phyloP scores from a whole-genome alignment of 768 basidiomycete species.

The Boletus insuetus region DNA sequence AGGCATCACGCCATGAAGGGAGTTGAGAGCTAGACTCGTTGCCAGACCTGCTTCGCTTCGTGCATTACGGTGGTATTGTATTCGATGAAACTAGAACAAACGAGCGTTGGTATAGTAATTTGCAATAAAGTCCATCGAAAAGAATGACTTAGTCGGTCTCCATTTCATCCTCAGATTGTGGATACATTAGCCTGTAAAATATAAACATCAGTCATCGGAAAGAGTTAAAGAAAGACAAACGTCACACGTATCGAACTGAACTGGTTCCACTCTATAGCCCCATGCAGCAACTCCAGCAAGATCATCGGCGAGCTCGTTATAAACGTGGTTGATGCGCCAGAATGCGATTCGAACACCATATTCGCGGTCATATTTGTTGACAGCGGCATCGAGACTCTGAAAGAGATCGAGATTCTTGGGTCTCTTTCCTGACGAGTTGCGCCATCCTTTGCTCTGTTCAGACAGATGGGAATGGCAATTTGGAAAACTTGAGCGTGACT shows the following conservation, averaged over 20 bases:
- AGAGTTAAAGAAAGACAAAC: no score
- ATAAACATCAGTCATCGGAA: not conserved
- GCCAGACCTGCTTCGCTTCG: not conserved
- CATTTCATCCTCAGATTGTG: not conserved
- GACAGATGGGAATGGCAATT: not conserved
- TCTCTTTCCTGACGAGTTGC: conserved; percentile 3
- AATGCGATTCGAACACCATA: conserved; percentile 10
- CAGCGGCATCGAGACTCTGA: conserved; percentile 3
- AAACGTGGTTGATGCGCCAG: conserved; percentile 10
- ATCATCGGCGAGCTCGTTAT: conserved; percentile 13
- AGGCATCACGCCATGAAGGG: not conserved
- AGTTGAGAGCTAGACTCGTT: no score
- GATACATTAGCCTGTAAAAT: not conserved
- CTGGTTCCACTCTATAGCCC: conserved; percentile 1
- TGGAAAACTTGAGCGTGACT: not conserved
- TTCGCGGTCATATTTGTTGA: conserved; percentile 2
- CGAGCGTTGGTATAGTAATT: not conserved
- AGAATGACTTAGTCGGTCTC: not conserved
- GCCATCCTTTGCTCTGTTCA: conserved; percentile 8
- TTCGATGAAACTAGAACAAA: not conserved
- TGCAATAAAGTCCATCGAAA: not conserved
- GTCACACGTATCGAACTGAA: not conserved
- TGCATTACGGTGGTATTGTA: not conserved
- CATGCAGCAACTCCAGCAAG: conserved; percentile 8
- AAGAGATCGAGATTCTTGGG: conserved; percentile 20